Evolutionary conservation across 257 asterid species (phyloP), one percentile per base, ranked within the genome.

Genomic region (Voacanga thouarsii): DNA sequence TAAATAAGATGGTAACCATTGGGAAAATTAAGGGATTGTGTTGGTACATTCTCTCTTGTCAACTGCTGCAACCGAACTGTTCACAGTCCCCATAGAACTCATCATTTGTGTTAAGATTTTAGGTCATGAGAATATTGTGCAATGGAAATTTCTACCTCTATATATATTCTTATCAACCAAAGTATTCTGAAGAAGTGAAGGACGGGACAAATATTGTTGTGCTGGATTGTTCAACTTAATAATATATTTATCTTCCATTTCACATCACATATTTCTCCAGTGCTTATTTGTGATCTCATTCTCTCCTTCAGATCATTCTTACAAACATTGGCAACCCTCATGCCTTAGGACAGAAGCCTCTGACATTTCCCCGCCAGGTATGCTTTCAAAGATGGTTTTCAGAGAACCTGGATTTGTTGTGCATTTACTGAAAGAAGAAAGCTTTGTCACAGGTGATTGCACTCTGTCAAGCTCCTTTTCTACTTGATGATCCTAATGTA

Each of bases 401-500:
- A 39, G 10, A 18, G 39, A 73, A 9, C 56, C 24, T 55, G 53
- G 69, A n/a, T 59, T 69, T 74, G 68, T n/a, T n/a, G 30, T 72
- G 77, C 50, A 59, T 74, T 70, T 78, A 60, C 39, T 44, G 51
- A 37, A 75, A 37, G 75, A 83, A 23, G 47, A 60, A 69, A 67
- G 26, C 56, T 66, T 23, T 56, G 74, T 47, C 21, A 53, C 86
- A 96, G 99, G 99, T 96, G 71, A 77, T 93, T 86, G 99, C 99
- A 59, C 98, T 96, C 78, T 96, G 99, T 88, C 99, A 96, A 92
- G 99, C 98, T 85, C 99, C 99, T 15, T 96, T 90, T 84, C 79
- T 96, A 77, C 88, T 96, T 82, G 99, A 96, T 78, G 98, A 96
- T 86, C 99, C 99, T 19, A 96, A 93, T 77, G 98, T 93, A 18